Percentiles rank a stretch among this genome's conserved stretches.
Evolutionary conservation across 1,284 basidiomycete species (phyloP).

Genomic region (Agroathelia rolfsii): DNA sequence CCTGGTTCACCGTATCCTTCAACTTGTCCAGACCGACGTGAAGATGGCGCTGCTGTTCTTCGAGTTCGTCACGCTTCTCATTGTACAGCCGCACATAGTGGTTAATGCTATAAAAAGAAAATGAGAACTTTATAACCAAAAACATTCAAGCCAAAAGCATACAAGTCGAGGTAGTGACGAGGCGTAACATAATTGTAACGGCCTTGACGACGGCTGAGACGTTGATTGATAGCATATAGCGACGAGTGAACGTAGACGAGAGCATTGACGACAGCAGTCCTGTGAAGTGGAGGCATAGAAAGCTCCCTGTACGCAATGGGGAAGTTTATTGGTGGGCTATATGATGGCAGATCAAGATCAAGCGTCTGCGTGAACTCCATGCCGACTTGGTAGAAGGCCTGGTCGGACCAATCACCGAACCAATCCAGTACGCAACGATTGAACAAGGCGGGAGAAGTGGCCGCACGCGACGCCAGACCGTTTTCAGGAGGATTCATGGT

Average conservation of each 20-base stretch:
- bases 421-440: conserved; percentile 97
- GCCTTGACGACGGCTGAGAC: conserved; percentile 85
- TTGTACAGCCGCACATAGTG: conserved; percentile 95
- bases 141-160: conserved; percentile 29
- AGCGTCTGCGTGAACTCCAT: conserved; percentile 89
- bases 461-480: conserved; percentile 88
- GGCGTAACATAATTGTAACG: conserved; percentile 97
- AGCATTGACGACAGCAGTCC: conserved; percentile 86
- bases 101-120: conserved; percentile 60
- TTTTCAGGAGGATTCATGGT: conserved; percentile 99
- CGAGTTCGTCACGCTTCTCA: conserved; percentile 96
- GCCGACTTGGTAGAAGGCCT: conserved; percentile 94
- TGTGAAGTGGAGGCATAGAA: conserved; percentile 72
- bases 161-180: conserved; percentile 97
- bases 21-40: conserved; percentile 98
- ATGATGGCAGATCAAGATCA: conserved; percentile 80
- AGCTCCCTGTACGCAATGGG: conserved; percentile 82
- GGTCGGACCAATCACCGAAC: conserved; percentile 98
- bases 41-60: conserved; percentile 97
- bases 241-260: conserved; percentile 91
- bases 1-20: conserved; percentile 89
- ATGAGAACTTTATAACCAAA: conserved; percentile 11
- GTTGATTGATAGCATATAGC: conserved; percentile 82
- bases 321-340: conserved; percentile 72
- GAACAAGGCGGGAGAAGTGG: conserved; percentile 95